Evolutionary conservation across 345 rosid genomes (phyloP), one percentile per base, ranked within the genome.

Genomic region (Melaleuca quinquenervia): DNA sequence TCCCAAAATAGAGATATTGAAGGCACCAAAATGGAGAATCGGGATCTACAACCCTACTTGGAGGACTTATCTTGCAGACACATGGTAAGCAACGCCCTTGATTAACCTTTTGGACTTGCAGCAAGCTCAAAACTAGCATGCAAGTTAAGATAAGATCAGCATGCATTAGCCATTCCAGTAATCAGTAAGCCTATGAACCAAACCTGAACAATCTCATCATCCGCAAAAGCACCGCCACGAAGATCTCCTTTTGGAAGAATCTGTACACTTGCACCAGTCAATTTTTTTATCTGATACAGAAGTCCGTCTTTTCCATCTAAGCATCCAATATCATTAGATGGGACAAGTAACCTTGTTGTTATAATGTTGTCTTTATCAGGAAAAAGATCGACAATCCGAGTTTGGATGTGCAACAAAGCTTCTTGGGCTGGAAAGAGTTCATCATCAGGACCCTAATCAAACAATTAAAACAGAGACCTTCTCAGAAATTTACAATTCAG

Each of bases 391-490:
- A 91, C 89, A 52, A 98, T 98, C 52, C 89, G 94, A 89, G 96
- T 95, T 88, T 98, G 99, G 88, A 98, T 96, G 88, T 98, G 99
- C 90, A 98, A 91, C 87, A 98, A 89, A 82, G 99, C 99, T 92
- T 96, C 99, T 92, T 98, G 99, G 62, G 99, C 99, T 82, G 99
- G 99, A 90, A 96, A 98, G 84, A 98, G 86, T 89, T 91, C 97
- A 85, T 98, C 99, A 86, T 98, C 99, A 85, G 98, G 98, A 86
- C 96, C 96, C 99, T 98, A 89, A 83, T 76, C 76, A 88, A 60
- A 87, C 44, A 55, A 29, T 85, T 85, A 76, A 83, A 87, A 85
- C 85, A 83, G 58, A 82, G 8, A 86, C 27, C 82, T 82, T 85
- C 90, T 84, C 86, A 26, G 82, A 85, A 76, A 62, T 64, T 64